Percentiles rank a stretch among this genome's conserved stretches.
phyloP scores from a whole-genome alignment of 2,329 filamentous ascomycete genomes.

The Thermothelomyces thermophilus region DNA sequence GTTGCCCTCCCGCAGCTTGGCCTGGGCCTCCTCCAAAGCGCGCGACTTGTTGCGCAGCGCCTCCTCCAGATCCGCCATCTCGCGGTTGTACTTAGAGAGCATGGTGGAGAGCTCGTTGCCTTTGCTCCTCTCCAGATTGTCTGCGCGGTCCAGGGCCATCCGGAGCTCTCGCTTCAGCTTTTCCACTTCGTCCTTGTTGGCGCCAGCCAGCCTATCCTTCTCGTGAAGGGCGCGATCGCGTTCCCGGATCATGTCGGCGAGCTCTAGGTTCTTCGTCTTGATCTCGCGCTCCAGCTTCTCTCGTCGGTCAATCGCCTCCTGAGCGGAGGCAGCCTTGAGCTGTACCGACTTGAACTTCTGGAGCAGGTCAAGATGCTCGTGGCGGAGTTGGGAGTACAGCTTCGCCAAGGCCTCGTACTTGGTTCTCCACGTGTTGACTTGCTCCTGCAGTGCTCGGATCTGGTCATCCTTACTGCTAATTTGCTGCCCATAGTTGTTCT shows the following conservation, averaged over 20 bases:
- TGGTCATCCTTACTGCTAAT: conserved; percentile 88
- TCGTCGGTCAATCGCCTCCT: conserved; percentile 89
- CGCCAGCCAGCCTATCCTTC: conserved; percentile 77
- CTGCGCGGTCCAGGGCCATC: conserved; percentile 82
- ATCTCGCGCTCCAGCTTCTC: conserved; percentile 96
- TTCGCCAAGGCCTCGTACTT: conserved; percentile 97
- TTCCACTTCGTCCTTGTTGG: conserved; percentile 87
- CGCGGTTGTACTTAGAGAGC: conserved; percentile 92
- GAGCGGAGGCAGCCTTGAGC: conserved; percentile 90
- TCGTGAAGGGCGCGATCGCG: conserved; percentile 90
- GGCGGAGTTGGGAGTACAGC: conserved; percentile 89
- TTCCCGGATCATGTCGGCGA: conserved; percentile 98
- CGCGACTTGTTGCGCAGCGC: conserved; percentile 81
- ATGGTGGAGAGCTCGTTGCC: conserved; percentile 91
- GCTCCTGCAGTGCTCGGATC: conserved; percentile 85
- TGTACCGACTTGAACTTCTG: conserved; percentile 96
- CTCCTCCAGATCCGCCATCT: conserved; percentile 95
- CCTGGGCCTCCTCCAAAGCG: conserved; percentile 74
- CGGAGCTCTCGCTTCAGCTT: conserved; percentile 91
- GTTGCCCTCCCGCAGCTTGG: conserved; percentile 70
- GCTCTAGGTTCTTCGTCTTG: conserved; percentile 98
- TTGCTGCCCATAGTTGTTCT: conserved; percentile 78
- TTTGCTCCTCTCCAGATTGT: conserved; percentile 88
- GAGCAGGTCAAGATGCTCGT: conserved; percentile 89
- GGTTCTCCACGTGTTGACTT: conserved; percentile 93